Evolutionary conservation across 768 basidiomycete genomes (phyloP).

Genomic region (Podaxis rugospora): DNA sequence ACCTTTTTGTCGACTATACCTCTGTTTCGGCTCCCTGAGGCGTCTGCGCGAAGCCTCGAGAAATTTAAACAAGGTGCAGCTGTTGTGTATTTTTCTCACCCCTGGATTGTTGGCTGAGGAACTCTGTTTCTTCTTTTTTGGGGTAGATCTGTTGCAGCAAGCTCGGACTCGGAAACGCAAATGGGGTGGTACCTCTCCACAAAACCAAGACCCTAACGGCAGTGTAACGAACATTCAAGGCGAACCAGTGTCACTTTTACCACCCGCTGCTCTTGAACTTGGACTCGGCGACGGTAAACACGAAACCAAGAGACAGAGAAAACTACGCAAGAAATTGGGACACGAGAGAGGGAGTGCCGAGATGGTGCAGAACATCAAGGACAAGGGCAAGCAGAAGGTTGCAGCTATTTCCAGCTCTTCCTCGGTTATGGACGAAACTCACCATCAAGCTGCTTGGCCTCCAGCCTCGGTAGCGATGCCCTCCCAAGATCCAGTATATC

Average conservation of each 20-base stretch:
- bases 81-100: background rate
- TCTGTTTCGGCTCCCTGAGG: background rate
- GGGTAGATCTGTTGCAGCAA: background rate
- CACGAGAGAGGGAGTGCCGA: background rate
- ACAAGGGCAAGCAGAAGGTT: slow-evolving; percentile 1
- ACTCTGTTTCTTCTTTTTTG: background rate
- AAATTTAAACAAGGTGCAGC: slow-evolving; percentile 10
- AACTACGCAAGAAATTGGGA: background rate
- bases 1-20: slow-evolving; percentile 5
- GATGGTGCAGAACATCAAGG: background rate
- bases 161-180: slow-evolving; percentile 20
- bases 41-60: background rate
- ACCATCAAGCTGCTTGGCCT: background rate
- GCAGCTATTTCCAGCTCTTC: background rate
- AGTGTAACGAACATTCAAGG: background rate
- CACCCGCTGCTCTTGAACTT: slow-evolving; percentile 9
- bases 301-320: background rate
- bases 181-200: slow-evolving; percentile 14
- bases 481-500: background rate
- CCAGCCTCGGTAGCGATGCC: background rate
- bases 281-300: background rate
- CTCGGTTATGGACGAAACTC: background rate
- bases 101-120: background rate
- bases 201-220: background rate
- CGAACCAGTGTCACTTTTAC: background rate